Percentiles rank a stretch among this genome's conserved stretches.
Conservation (phyloP, 257 asterid species). For the Mitragyna speciosa region DNA sequence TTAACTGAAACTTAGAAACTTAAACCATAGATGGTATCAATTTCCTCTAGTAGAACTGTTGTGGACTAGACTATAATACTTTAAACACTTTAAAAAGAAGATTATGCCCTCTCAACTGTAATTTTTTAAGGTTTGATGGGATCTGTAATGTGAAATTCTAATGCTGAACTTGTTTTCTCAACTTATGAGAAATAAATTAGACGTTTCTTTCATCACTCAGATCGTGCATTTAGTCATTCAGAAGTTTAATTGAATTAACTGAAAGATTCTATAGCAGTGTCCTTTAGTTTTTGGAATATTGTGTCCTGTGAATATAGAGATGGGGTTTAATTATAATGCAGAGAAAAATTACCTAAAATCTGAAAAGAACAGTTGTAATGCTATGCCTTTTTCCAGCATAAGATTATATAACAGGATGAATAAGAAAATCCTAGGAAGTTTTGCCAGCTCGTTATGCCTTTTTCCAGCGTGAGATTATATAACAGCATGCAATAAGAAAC, state of each 20-base stretch:
- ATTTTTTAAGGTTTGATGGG: background rate
- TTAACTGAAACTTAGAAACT: background rate
- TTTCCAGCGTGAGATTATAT: background rate
- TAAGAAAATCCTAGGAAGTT: no score
- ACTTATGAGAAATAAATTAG: background rate
- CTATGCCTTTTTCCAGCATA: background rate
- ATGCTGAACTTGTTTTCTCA: background rate
- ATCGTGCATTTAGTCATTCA: background rate
- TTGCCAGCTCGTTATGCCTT: background rate
- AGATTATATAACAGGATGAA: no score
- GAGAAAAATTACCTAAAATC: background rate
- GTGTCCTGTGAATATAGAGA: background rate
- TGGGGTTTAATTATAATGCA: background rate
- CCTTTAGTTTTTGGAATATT: background rate
- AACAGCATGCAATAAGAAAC: no score
- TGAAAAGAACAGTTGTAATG: background rate
- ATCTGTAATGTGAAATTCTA: background rate
- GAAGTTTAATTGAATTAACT: background rate
- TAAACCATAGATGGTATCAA: background rate
- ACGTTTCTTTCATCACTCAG: background rate
- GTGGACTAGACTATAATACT: background rate
- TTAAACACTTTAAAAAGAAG: background rate
- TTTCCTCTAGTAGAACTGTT: no score
- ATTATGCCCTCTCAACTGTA: background rate
- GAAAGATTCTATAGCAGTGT: background rate